Percentiles rank a stretch among this genome's conserved stretches.
Evolutionary conservation across 1,284 basidiomycete genomes (phyloP).

Genomic region (Phylloporus gajari): DNA sequence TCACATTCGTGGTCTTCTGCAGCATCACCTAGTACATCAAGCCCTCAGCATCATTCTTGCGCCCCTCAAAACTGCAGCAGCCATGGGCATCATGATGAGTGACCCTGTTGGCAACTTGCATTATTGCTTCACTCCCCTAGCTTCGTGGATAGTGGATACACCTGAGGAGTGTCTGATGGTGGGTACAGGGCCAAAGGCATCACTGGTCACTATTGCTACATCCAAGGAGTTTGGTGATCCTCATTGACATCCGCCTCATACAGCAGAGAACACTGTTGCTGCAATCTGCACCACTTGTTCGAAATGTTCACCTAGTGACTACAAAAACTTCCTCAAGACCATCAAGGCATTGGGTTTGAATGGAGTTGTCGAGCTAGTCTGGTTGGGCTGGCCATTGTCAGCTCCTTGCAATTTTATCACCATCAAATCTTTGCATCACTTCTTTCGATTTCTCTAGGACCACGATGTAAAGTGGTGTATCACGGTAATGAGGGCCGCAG

Average conservation of each 20-base stretch:
- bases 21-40: constrained; percentile 40
- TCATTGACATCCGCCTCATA: constrained; percentile 9
- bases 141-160: constrained; percentile 16
- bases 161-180: constrained; percentile 14
- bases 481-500: background rate
- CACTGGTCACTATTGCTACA: constrained; percentile 7
- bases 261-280: background rate
- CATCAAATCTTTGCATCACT: background rate
- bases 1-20: constrained; percentile 2
- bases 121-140: constrained; percentile 18
- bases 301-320: background rate
- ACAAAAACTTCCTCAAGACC: background rate
- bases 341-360: background rate
- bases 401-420: background rate
- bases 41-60: constrained; percentile 41
- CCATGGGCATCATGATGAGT: constrained; percentile 40
- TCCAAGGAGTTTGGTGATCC: constrained; percentile 15
- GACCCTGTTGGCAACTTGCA: constrained; percentile 35
- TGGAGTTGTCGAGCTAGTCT: background rate
- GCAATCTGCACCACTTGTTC: background rate
- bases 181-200: constrained; percentile 1
- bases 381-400: background rate
- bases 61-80: constrained; percentile 44
- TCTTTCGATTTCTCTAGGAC: background rate
- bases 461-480: background rate